Evolutionary conservation across 352 stramenopile species (phyloP), one percentile per base, ranked within the genome.

Genomic region (Phytopythium vexans): DNA sequence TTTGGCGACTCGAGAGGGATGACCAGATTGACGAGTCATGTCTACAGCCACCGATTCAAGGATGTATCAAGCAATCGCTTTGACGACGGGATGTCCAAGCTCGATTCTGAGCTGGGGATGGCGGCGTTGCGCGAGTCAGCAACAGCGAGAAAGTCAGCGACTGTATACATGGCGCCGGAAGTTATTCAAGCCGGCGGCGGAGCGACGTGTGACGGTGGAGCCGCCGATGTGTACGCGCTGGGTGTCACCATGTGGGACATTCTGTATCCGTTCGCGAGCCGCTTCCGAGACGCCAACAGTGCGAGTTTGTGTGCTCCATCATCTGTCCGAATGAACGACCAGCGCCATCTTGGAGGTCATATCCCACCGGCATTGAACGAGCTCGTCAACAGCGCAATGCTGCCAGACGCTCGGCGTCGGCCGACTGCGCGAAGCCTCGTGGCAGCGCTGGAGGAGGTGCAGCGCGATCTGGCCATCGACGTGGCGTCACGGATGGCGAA

Each of bases 171-270:
- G 53, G 79, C 79, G 1, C 76, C 76, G 1, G 76, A 89, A 39
- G 47, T 84, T 9, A 67, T 82, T 15, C 54, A 68, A 12, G 65
- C 59, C n/a, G 60, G 68, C n/a, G 46, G 36, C 12, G 49, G 54
- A 7, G 8, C 52, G 8, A 37, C 53, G 5, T 49, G 46, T 1
- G 74, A 82, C 40, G 60, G 56, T 9, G 72, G 85, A 48, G 68
- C 69, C 3, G 58, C 66, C 2, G 74, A 88, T 52, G 56, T 87
- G 3, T 86, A 80, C 62, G 70, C 74, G 39, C 66, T 87, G 35
- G 75, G 50, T 4, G 54, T 86, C 16, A 84, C 78, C 6, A 74
- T 87, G 52, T 87, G 78, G 74, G 71, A 85, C 52, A 80, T 86
- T 27, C 52, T 86, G 15, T 52, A 82, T 35, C 71, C 70, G 4